Evolutionary conservation across 2,329 filamentous ascomycete genomes (phyloP).

Genomic region (Aciculosporium take): DNA sequence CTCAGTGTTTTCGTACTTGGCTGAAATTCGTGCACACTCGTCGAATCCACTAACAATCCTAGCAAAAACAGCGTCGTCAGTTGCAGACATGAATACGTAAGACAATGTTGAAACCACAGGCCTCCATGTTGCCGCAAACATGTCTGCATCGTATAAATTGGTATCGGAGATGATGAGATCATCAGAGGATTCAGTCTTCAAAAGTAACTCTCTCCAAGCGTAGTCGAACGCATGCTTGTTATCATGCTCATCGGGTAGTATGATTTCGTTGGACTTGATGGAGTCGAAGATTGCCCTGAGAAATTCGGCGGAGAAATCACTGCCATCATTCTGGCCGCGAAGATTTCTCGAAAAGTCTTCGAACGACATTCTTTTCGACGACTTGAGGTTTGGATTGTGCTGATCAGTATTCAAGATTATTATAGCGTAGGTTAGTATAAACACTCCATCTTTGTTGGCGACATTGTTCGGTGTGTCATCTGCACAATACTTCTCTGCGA

Average conservation of each 20-base stretch:
- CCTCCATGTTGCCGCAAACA: conserved; percentile 93
- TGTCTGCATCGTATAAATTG: conserved; percentile 91
- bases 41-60: conserved; percentile 90
- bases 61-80: conserved; percentile 88
- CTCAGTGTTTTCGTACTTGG: conserved; percentile 68
- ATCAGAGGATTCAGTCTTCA: conserved; percentile 67
- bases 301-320: conserved; percentile 74
- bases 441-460: conserved; percentile 75
- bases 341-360: conserved; percentile 77
- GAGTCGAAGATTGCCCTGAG: conserved; percentile 78
- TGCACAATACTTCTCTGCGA: conserved; percentile 71
- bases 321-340: conserved; percentile 73
- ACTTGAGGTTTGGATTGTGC: conserved; percentile 80
- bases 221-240: conserved; percentile 95
- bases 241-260: conserved; percentile 91
- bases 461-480: conserved; percentile 58
- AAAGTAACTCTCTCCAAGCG: conserved; percentile 85
- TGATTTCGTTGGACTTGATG: conserved; percentile 88
- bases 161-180: conserved; percentile 70
- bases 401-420: conserved; percentile 97
- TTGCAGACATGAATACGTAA: conserved; percentile 98
- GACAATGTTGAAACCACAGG: conserved; percentile 89
- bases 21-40: conserved; percentile 86
- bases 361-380: conserved; percentile 67
- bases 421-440: conserved; percentile 84